These are phyloP conservation scores for Manihot esculenta DNA, from an alignment of 441 rosid genomes.

Conservation along the genomic window DNA sequence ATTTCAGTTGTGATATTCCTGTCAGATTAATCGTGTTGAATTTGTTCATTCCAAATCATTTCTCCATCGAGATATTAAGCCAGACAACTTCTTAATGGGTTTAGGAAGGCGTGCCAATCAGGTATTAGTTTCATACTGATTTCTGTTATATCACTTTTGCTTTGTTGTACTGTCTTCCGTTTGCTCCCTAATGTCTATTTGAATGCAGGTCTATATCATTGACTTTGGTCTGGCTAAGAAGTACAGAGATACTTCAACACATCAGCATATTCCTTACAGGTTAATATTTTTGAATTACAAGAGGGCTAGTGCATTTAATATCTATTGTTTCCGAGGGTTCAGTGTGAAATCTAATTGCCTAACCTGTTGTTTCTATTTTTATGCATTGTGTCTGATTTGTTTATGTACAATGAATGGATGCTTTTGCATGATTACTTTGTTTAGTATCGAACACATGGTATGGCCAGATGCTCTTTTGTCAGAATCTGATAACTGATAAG, in stretches of 20 bases:
- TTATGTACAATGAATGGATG: not conserved
- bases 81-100: conserved; percentile 98
- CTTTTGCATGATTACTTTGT: not conserved
- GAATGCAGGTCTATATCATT: conserved; percentile 72
- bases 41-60: conserved; percentile 90
- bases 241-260: conserved; percentile 84
- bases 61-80: conserved; percentile 97
- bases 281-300: conserved; percentile 25
- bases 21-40: conserved; percentile 92
- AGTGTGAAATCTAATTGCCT: not conserved
- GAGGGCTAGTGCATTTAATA: not conserved
- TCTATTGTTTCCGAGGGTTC: not conserved
- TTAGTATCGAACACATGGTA: not conserved
- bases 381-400: not conserved
- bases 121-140: conserved; percentile 39
- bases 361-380: not conserved
- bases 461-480: not conserved
- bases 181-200: conserved; percentile 13
- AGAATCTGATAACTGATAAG: not conserved
- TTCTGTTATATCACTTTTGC: not conserved
- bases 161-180: conserved; percentile 5
- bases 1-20: conserved; percentile 17
- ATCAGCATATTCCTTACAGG: conserved; percentile 98
- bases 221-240: conserved; percentile 99
- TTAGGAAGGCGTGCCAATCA: conserved; percentile 98